Conservation (phyloP, 805 yeast species). For the Lipomyces chichibuensis region DNA sequence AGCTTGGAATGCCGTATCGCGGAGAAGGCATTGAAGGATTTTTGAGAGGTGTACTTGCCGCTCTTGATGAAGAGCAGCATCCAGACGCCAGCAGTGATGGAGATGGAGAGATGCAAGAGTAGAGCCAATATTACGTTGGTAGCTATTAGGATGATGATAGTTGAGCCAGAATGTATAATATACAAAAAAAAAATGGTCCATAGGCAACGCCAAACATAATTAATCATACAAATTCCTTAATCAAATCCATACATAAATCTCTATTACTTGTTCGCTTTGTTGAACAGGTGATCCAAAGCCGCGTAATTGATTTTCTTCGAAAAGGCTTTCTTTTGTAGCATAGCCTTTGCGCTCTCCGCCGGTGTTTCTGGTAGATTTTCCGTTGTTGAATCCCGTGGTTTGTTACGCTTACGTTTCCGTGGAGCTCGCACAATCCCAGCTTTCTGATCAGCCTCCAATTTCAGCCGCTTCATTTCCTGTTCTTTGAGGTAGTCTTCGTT, state of each 20-base stretch:
- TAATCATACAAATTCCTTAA: neutral
- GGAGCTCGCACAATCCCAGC: slow-evolving; percentile 71
- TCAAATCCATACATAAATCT: neutral
- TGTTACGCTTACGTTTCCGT: slow-evolving; percentile 46
- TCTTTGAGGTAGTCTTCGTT: slow-evolving; percentile 84
- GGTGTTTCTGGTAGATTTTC: slow-evolving; percentile 58
- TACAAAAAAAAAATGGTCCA: neutral
- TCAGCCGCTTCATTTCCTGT: slow-evolving; percentile 81
- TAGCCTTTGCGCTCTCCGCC: slow-evolving; percentile 75
- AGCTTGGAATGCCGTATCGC: slow-evolving; percentile 53
- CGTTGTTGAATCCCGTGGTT: slow-evolving; percentile 37
- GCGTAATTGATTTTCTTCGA: slow-evolving; percentile 90
- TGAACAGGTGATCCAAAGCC: slow-evolving; percentile 58
- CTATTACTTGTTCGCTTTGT: slow-evolving; percentile 16
- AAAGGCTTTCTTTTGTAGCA: slow-evolving; percentile 73
- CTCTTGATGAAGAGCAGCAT: slow-evolving; percentile 12
- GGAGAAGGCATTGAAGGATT: slow-evolving; percentile 63
- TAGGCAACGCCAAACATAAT: neutral
- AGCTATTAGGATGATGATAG: neutral
- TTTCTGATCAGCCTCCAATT: slow-evolving; percentile 81
- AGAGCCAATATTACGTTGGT: neutral
- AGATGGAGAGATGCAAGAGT: neutral
- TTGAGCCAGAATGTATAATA: neutral
- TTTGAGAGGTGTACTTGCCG: slow-evolving; percentile 49
- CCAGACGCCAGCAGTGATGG: neutral